A percentile compares a stretch with the other conserved stretches of the same genome.
Evolutionary conservation across 1,139 yeast genomes (phyloP).

Genomic region (Arxiozyma bovina): DNA sequence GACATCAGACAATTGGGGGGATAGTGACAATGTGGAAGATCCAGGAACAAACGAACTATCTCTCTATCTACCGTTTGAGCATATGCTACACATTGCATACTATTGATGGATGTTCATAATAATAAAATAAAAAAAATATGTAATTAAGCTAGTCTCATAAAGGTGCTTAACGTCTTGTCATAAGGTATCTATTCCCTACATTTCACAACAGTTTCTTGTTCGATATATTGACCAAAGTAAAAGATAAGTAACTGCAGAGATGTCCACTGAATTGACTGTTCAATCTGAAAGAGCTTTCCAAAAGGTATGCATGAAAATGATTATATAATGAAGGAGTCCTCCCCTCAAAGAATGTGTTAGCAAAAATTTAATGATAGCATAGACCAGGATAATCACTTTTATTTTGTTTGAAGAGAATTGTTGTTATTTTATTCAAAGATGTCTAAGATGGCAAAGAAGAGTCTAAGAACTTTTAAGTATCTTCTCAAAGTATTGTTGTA

Average conservation of each 20-base stretch:
- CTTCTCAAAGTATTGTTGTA: no score
- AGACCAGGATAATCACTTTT: not conserved
- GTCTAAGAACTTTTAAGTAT: not conserved
- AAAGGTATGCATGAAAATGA: conserved; percentile 59
- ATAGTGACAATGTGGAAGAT: not conserved
- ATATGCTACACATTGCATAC: not conserved
- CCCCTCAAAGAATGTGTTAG: not conserved
- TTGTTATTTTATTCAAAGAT: not conserved
- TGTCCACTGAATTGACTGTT: conserved; percentile 99
- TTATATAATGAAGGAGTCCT: not conserved
- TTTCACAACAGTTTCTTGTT: not conserved
- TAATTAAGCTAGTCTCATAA: not conserved
- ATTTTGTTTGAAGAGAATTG: no score
- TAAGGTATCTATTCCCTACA: not conserved
- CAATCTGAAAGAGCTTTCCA: conserved; percentile 99
- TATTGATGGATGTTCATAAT: not conserved
- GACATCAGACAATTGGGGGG: not conserved
- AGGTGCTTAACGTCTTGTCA: not conserved
- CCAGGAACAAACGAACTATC: not conserved
- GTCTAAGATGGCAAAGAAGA: not conserved
- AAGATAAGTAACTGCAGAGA: conserved; percentile 39
- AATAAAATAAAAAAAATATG: not conserved
- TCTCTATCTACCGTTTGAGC: not conserved
- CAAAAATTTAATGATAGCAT: not conserved
- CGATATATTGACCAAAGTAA: conserved; percentile 5